Evolutionary conservation across 78 protist species (phyloP).

Genomic region (Acrasis kona): DNA sequence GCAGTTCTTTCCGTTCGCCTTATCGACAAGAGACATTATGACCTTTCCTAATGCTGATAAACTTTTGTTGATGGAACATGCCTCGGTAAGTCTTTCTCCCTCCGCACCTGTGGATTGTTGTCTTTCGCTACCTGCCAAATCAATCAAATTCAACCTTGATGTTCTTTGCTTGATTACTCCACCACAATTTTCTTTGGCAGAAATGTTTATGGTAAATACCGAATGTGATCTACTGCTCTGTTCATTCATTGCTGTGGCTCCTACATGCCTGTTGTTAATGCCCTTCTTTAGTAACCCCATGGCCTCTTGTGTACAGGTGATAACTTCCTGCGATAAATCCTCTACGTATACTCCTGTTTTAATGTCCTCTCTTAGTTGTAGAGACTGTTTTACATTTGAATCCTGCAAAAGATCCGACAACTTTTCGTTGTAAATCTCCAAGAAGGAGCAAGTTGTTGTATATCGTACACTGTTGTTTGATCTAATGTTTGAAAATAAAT

Average conservation of each 20-base stretch:
- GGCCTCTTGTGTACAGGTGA: neutral
- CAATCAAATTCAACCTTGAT: constrained; percentile 42
- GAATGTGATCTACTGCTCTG: constrained; percentile 58
- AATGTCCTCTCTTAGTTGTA: constrained; percentile 25
- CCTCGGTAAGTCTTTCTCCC: constrained; percentile 46
- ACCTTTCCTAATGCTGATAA: constrained; percentile 57
- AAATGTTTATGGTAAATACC: constrained; percentile 28
- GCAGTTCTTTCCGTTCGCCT: constrained; percentile 9
- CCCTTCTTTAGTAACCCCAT: constrained; percentile 17
- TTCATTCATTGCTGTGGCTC: constrained; percentile 52
- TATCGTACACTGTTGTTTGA: neutral
- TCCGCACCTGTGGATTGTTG: constrained; percentile 26
- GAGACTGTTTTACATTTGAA: neutral
- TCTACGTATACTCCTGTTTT: constrained; percentile 29
- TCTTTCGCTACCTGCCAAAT: constrained; percentile 62
- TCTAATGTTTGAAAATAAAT: neutral
- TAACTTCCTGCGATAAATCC: neutral
- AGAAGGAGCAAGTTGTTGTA: constrained; percentile 11
- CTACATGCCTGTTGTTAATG: constrained; percentile 21
- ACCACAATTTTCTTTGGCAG: neutral
- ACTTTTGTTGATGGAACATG: constrained; percentile 42
- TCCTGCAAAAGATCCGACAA: constrained; percentile 32
- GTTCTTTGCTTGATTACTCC: neutral
- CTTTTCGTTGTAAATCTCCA: constrained; percentile 65
- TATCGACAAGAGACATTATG: constrained; percentile 46